Base-by-base conservation (phyloP, 805 yeast species). In the Saccharomyces eubayanus region DNA sequence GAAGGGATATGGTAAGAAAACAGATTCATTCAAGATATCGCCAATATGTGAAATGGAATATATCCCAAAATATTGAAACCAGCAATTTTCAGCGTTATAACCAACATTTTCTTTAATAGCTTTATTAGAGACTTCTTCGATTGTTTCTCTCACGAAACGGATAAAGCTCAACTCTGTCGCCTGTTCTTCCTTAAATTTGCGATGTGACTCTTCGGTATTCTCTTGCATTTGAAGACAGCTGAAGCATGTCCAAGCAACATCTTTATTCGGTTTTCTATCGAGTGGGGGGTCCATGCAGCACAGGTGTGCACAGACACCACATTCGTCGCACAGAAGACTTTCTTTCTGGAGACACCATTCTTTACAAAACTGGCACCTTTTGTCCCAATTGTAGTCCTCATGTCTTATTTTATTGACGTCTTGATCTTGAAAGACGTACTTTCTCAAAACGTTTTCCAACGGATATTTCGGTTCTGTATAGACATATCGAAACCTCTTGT, bases 171-270 rank as follows among this genome's bases (percentile, higher is more conserved):
- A 48, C 28, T 56, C 58, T 6, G 40, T 47, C 9, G 45, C 45
- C 40, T 56, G 52, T 43, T 59, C 59, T n/a, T 48, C 48, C 12
- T 47, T 47, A 3, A 52, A 43, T 28, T 56, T 56, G 28, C 51
- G 21, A 5, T 55, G 20, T 1, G 61, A 51, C 36, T 55, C 59
- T 49, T 48, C 21, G 27, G 72, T 71, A n/a, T 70, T 67, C 56
- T 83, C 85, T 51, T 79, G 77, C 31, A 73, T 77, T 59, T 81
- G 79, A n/a, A 84, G 76, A 71, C 97, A 90, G 5, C 73, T 66
- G 29, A 88, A 91, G 73, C 97, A 90, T 28, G 89, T 79, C 97
- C 97, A 91, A 8, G 89, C 87, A 65, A 89, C 87, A 1, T 96
- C 96, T 54, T 95, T 73, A 47, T 87, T 83, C 0, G 96, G 97